phyloP scores from a whole-genome alignment of 2,329 filamentous ascomycete genomes.

The Phialophora expanda region DNA sequence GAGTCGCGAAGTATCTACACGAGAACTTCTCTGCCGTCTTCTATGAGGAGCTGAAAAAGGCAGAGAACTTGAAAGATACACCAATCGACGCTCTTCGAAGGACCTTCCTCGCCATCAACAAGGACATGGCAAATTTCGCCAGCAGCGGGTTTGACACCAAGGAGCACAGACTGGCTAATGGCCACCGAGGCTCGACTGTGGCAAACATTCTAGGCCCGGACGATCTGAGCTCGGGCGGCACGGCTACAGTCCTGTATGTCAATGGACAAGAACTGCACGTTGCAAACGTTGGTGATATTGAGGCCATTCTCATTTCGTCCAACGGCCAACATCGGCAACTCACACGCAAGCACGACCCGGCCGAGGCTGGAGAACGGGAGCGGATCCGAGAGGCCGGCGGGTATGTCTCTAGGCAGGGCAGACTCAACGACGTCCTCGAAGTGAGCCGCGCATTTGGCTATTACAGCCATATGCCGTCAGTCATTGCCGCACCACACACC shows the following conservation, averaged over 20 bases:
- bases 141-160: conserved; percentile 72
- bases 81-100: conserved; percentile 82
- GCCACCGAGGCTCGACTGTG: conserved; percentile 71
- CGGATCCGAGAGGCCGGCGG: conserved; percentile 93
- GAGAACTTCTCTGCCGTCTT: conserved; percentile 93
- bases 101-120: conserved; percentile 88
- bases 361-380: conserved; percentile 79
- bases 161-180: conserved; percentile 55
- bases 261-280: conserved; percentile 89
- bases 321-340: conserved; percentile 83
- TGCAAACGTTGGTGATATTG: conserved; percentile 92
- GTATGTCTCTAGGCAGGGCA: conserved; percentile 92
- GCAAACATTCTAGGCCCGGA: conserved; percentile 83
- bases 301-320: conserved; percentile 91
- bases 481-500: conserved; percentile 88
- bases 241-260: conserved; percentile 89
- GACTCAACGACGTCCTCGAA: conserved; percentile 86
- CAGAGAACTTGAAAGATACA: conserved; percentile 72
- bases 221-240: conserved; percentile 86
- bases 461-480: conserved; percentile 86
- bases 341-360: conserved; percentile 91
- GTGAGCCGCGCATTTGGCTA: conserved; percentile 96
- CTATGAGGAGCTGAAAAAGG: conserved; percentile 74
- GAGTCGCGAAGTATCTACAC: conserved; percentile 94
- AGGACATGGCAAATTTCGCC: conserved; percentile 84